A percentile compares a stretch with the other conserved stretches of the same genome.
Conservation (phyloP, 169 alveolate genomes). For the Eimeria sp. region DNA sequence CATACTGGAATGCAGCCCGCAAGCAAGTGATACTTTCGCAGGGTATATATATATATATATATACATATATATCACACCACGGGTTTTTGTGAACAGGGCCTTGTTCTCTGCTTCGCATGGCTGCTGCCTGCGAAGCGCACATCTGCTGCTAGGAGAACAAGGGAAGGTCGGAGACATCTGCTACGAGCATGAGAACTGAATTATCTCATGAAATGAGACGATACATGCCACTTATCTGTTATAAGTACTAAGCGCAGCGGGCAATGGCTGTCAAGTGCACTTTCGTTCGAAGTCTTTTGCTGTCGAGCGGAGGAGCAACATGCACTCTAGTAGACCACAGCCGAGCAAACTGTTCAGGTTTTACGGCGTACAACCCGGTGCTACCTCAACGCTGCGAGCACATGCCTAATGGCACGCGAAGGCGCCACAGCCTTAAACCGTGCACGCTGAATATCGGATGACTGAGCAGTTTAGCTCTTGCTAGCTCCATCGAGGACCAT, state of each 20-base stretch:
- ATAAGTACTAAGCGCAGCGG: neutral
- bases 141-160: neutral
- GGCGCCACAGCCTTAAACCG: neutral
- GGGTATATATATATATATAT: too few species aligned
- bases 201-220: too few species aligned
- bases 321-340: neutral
- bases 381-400: neutral
- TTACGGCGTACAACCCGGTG: neutral
- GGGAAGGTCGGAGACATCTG: neutral
- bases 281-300: neutral
- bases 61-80: neutral
- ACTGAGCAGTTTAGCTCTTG: slow-evolving; percentile 13
- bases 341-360: neutral
- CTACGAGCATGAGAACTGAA: neutral
- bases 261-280: neutral
- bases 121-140: neutral
- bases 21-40: neutral
- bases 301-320: neutral
- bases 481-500: slow-evolving; percentile 64
- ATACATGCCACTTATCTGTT: neutral
- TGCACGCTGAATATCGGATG: neutral
- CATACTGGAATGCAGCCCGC: neutral
- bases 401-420: neutral
- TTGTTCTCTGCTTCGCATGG: neutral
- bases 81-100: neutral